Evolutionary conservation across 768 basidiomycete genomes (phyloP).

Genomic region (Boletus huronensis): DNA sequence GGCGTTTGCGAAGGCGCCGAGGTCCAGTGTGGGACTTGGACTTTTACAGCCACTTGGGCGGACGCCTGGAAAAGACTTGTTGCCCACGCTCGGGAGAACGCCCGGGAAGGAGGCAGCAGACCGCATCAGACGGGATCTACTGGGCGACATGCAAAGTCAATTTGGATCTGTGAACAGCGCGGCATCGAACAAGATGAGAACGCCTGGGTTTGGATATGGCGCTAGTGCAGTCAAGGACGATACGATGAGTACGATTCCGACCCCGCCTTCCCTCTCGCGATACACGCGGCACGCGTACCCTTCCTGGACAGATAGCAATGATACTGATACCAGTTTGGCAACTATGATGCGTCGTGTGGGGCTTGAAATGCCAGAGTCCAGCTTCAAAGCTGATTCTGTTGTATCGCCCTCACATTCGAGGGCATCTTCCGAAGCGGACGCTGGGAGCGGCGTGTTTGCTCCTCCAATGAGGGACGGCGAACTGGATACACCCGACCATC

Average conservation of each 20-base stretch:
- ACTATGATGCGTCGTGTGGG: conserved; percentile 67
- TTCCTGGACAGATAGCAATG: conserved; percentile 40
- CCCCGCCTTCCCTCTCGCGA: conserved; percentile 68
- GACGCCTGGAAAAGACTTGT: conserved; percentile 61
- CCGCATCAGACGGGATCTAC: conserved; percentile 61
- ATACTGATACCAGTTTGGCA: conserved; percentile 58
- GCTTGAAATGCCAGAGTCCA: conserved; percentile 40
- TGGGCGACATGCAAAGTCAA: conserved; percentile 50
- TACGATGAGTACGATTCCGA: conserved; percentile 65
- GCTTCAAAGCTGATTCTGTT: conserved; percentile 14
- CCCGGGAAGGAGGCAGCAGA: conserved; percentile 70
- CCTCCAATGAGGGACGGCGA: conserved; percentile 4
- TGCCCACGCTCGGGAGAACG: conserved; percentile 51
- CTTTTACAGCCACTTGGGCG: conserved; percentile 43
- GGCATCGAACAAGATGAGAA: conserved; percentile 21
- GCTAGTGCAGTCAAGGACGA: conserved; percentile 40
- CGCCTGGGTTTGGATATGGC: conserved; percentile 29
- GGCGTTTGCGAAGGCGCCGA: conserved; percentile 44
- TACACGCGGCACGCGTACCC: conserved; percentile 47
- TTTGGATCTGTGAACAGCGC: conserved; percentile 14
- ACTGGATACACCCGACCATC: conserved; percentile 23
- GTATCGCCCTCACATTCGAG: conserved; percentile 12
- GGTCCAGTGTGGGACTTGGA: conserved; percentile 31
- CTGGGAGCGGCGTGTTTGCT: neutral
- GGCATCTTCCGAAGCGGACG: conserved; percentile 5